Percentiles rank a stretch among this genome's conserved stretches.
phyloP scores from a whole-genome alignment of 345 rosid species.

The Aquilaria malaccensis region DNA sequence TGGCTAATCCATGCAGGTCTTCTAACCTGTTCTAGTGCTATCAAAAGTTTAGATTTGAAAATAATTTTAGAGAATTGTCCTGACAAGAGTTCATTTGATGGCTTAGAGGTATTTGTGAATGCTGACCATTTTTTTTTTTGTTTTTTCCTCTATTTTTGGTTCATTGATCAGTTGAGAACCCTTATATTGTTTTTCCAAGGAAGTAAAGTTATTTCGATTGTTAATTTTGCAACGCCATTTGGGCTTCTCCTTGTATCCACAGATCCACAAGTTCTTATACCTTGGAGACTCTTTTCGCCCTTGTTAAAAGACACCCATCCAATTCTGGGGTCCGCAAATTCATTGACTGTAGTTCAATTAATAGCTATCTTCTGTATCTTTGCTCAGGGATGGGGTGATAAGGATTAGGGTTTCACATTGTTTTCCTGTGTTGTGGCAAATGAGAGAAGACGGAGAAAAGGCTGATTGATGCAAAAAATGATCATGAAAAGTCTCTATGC shows the following conservation, averaged over 20 bases:
- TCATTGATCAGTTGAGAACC: too few relatives aligned
- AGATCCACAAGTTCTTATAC: slow-evolving; percentile 90
- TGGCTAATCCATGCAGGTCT: too few relatives aligned
- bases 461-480: slow-evolving; percentile 52
- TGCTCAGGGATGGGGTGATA: slow-evolving; percentile 99
- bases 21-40: neutral
- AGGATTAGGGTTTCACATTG: slow-evolving; percentile 91
- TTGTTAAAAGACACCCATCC: slow-evolving; percentile 80
- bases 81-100: slow-evolving; percentile 86
- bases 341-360: slow-evolving; percentile 80
- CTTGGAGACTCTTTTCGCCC: slow-evolving; percentile 77
- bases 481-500: slow-evolving; percentile 51
- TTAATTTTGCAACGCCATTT: neutral
- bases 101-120: slow-evolving; percentile 60
- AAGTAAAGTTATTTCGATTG: neutral
- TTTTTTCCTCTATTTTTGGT: too few relatives aligned
- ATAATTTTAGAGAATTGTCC: slow-evolving; percentile 84
- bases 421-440: slow-evolving; percentile 86
- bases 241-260: slow-evolving; percentile 76
- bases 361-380: slow-evolving; percentile 70
- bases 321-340: slow-evolving; percentile 82
- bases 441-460: slow-evolving; percentile 84
- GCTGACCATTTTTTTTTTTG: neutral
- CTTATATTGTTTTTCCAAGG: neutral
- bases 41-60: slow-evolving; percentile 6